These are phyloP conservation scores for Sparassis latifolia DNA, from an alignment of 1,284 basidiomycete genomes.

Conservation along the genomic window DNA sequence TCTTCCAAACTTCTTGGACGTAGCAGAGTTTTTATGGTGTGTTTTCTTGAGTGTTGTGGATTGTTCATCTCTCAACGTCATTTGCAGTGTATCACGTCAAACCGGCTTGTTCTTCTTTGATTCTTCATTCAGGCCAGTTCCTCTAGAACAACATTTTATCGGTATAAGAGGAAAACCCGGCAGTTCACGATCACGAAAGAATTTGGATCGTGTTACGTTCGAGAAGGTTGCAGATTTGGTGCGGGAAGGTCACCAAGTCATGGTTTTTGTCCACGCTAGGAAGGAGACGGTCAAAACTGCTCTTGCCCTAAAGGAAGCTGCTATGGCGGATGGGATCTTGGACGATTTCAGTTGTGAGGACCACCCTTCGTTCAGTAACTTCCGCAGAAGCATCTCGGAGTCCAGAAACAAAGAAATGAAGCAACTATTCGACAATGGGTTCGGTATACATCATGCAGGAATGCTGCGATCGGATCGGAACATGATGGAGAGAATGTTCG, in stretches of 20 bases:
- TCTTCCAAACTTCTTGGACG: slow-evolving; percentile 95
- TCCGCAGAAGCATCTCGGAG: slow-evolving; percentile 72
- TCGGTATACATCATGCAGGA: slow-evolving; percentile 98
- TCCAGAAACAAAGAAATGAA: slow-evolving; percentile 97
- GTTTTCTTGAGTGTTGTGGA: slow-evolving; percentile 9
- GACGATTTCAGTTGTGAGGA: slow-evolving; percentile 80
- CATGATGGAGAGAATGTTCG: slow-evolving; percentile 95
- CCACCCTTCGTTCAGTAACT: slow-evolving; percentile 71
- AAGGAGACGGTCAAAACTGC: slow-evolving; percentile 98
- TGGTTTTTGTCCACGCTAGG: slow-evolving; percentile 98
- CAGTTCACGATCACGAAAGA: slow-evolving; percentile 70
- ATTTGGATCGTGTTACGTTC: slow-evolving; percentile 87
- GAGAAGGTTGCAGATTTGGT: slow-evolving; percentile 87
- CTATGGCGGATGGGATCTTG: slow-evolving; percentile 63
- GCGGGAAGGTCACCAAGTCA: slow-evolving; percentile 90
- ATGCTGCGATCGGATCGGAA: slow-evolving; percentile 95
- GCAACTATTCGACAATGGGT: slow-evolving; percentile 86
- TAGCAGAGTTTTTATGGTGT: slow-evolving; percentile 90
- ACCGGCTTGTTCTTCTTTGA: slow-evolving; percentile 99
- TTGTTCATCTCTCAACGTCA: slow-evolving; percentile 2
- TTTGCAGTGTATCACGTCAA: slow-evolving; percentile 73
- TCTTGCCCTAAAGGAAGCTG: slow-evolving; percentile 78
- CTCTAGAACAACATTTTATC: slow-evolving; percentile 96
- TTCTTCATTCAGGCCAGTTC: slow-evolving; percentile 94
- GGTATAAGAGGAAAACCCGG: slow-evolving; percentile 92